Conservation (phyloP, 1,139 yeast species). For the Hemisphaericaspora lyxosophila region DNA sequence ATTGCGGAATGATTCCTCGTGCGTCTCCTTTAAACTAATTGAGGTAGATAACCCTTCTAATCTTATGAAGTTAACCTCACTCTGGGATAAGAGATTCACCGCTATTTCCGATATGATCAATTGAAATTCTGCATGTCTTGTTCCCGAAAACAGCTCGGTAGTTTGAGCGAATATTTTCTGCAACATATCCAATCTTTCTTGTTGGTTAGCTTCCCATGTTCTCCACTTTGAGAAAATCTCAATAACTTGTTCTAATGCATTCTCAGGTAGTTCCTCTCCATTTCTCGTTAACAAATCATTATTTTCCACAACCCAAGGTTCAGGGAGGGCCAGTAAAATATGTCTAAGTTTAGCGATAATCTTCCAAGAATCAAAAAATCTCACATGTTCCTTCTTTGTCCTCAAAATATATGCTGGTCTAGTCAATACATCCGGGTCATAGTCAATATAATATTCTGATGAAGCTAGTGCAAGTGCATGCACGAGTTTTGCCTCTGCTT, state of each 20-base stretch:
- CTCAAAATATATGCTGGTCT: slow-evolving; percentile 83
- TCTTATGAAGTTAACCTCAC: slow-evolving; percentile 16
- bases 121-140: slow-evolving; percentile 6
- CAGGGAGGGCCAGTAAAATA: slow-evolving; percentile 61
- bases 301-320: slow-evolving; percentile 41
- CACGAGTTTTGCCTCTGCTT: slow-evolving; percentile 40
- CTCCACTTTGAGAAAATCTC: slow-evolving; percentile 78
- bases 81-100: slow-evolving; percentile 6
- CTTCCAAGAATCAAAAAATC: slow-evolving; percentile 87
- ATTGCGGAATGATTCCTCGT: slow-evolving; percentile 9
- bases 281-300: slow-evolving; percentile 20
- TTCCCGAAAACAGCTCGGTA: slow-evolving; percentile 1
- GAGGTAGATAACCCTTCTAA: slow-evolving; percentile 15
- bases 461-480: slow-evolving; percentile 66
- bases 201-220: slow-evolving; percentile 71
- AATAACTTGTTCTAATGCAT: slow-evolving; percentile 56
- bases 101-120: slow-evolving; percentile 8
- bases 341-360: slow-evolving; percentile 76
- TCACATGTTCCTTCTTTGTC: slow-evolving; percentile 67
- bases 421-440: slow-evolving; percentile 88
- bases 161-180: slow-evolving; percentile 34
- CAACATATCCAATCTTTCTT: slow-evolving; percentile 54
- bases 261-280: slow-evolving; percentile 44
- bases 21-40: slow-evolving; percentile 3
- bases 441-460: slow-evolving; percentile 56